Conservation (phyloP, 2,329 filamentous ascomycete genomes). For the Byssothecium circinans region DNA sequence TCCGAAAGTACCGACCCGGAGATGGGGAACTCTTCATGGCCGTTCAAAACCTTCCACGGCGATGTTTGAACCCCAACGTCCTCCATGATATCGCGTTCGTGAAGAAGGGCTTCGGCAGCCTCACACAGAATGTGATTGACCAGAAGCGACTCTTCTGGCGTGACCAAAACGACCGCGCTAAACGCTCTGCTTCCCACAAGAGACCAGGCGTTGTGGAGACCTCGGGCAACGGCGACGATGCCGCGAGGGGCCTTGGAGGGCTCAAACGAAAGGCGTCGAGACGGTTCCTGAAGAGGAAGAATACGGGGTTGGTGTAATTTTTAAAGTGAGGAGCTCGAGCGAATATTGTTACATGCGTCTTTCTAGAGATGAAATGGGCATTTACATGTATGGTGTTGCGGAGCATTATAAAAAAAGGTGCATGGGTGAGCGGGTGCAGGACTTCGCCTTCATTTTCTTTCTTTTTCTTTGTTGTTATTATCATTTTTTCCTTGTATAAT, state of each 20-base stretch:
- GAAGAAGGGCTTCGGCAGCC: conserved; percentile 75
- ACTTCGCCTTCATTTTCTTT: not conserved
- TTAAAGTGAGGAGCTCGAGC: not conserved
- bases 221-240: conserved; percentile 21
- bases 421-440: not conserved
- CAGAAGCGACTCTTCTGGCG: conserved; percentile 58
- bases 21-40: conserved; percentile 96
- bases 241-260: conserved; percentile 16
- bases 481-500: conserved; percentile 6
- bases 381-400: not conserved
- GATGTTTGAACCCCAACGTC: conserved; percentile 77
- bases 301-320: not conserved
- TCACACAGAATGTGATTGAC: conserved; percentile 82
- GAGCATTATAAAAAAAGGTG: not conserved
- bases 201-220: conserved; percentile 6
- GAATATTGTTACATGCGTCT: no score
- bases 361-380: no score
- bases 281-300: conserved; percentile 21
- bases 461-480: not conserved
- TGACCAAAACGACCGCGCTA: conserved; percentile 32
- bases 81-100: conserved; percentile 83
- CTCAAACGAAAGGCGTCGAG: conserved; percentile 28
- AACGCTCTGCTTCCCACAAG: conserved; percentile 13
- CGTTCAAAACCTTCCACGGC: conserved; percentile 82
- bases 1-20: conserved; percentile 71